A percentile compares a stretch with the other conserved stretches of the same genome.
Evolutionary conservation across 108 stramenopile genomes (phyloP).

Genomic region (Cyclotella baltica): DNA sequence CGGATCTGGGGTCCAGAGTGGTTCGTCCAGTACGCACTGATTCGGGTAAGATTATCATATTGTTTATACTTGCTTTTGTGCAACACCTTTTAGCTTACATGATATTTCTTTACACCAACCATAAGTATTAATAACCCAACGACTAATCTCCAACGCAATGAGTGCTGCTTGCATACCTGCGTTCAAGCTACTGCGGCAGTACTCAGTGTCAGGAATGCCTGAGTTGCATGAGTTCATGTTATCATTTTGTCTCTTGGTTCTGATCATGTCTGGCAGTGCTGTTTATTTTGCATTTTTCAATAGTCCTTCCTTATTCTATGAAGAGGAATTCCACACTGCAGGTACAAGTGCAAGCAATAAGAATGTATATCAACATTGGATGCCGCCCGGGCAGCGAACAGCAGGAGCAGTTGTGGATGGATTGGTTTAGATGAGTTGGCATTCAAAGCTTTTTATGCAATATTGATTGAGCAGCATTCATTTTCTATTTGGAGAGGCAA

Average conservation of each 20-base stretch:
- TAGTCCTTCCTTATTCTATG: neutral
- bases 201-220: constrained; percentile 31
- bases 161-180: constrained; percentile 79
- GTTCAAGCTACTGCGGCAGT: constrained; percentile 73
- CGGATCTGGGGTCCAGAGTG: constrained; percentile 31
- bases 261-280: constrained; percentile 62
- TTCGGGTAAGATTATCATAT: neutral
- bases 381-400: neutral
- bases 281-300: constrained; percentile 86
- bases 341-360: neutral
- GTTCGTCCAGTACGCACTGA: neutral
- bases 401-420: too few species aligned
- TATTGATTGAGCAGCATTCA: too few species aligned
- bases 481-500: too few species aligned
- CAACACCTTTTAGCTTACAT: neutral
- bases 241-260: constrained; percentile 76
- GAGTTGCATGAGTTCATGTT: constrained; percentile 66
- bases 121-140: constrained; percentile 80
- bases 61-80: neutral
- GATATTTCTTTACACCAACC: constrained; percentile 2
- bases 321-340: neutral
- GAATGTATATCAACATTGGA: constrained; percentile 2
- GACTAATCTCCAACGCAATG: constrained; percentile 79
- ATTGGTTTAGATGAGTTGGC: too few species aligned
- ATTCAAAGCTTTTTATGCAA: too few species aligned